phyloP scores from a whole-genome alignment of 2,329 filamentous ascomycete species.

The Corinectria fuckeliana region DNA sequence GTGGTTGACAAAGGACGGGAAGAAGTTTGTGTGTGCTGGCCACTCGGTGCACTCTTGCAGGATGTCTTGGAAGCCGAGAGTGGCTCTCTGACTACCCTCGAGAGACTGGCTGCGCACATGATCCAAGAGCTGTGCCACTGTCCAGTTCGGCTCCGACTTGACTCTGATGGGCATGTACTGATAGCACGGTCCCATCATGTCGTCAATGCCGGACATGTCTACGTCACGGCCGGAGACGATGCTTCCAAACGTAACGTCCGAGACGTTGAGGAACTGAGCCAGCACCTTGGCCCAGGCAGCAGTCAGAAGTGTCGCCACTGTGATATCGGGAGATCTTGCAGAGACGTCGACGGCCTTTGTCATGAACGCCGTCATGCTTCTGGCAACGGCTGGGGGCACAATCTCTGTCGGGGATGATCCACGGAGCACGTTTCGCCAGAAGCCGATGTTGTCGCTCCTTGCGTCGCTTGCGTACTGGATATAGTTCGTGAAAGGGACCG shows the following conservation, averaged over 20 bases:
- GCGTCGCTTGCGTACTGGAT: constrained; percentile 15
- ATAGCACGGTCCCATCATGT: constrained; percentile 39
- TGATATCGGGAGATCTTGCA: constrained; percentile 32
- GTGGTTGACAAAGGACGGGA: constrained; percentile 38
- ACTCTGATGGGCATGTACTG: constrained; percentile 41
- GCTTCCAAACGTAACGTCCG: constrained; percentile 37
- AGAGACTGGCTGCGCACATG: constrained; percentile 33
- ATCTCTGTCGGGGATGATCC: constrained; percentile 33
- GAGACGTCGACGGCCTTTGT: constrained; percentile 37
- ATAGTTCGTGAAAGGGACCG: constrained; percentile 29
- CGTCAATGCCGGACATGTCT: constrained; percentile 29
- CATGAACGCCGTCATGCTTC: constrained; percentile 32
- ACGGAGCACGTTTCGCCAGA: constrained; percentile 27
- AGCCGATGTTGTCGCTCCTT: constrained; percentile 21
- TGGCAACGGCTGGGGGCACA: constrained; percentile 17
- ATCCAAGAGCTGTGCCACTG: constrained; percentile 27
- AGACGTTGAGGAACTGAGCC: constrained; percentile 24
- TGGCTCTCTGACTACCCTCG: constrained; percentile 33
- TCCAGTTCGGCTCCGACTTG: constrained; percentile 33
- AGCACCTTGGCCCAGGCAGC: constrained; percentile 38
- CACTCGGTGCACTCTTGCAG: constrained; percentile 31
- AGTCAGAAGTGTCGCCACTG: constrained; percentile 37
- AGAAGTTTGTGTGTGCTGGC: constrained; percentile 27
- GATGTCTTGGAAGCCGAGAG: constrained; percentile 32
- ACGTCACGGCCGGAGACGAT: constrained; percentile 39